Conservation (phyloP, 2,329 filamentous ascomycete species). For the Tympanopsis confertula region DNA sequence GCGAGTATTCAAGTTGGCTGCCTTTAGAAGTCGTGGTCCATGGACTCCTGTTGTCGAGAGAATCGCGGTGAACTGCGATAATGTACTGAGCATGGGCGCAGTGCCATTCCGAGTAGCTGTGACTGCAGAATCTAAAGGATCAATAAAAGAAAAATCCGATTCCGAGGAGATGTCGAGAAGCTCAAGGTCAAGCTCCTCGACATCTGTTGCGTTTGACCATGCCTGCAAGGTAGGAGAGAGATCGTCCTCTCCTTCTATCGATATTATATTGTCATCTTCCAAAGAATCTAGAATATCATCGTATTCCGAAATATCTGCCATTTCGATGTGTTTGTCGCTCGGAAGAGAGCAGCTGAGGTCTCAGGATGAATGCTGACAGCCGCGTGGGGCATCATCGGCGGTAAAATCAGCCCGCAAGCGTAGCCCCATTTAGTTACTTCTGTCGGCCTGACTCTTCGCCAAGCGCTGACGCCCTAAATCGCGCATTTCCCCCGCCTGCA, state of each 20-base stretch:
- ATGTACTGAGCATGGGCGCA: constrained; percentile 10
- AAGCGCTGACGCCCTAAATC: no score
- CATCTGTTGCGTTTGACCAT: neutral
- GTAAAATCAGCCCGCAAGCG: no score
- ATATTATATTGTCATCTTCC: neutral
- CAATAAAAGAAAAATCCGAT: constrained; percentile 5
- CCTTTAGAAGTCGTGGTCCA: constrained; percentile 11
- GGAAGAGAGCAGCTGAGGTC: no score
- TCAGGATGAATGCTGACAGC: no score
- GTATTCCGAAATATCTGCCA: neutral
- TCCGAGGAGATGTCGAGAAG: constrained; percentile 5
- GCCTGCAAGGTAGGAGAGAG: neutral
- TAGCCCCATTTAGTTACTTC: no score
- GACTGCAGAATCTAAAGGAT: constrained; percentile 11
- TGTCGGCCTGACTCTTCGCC: no score
- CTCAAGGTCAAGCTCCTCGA: constrained; percentile 2
- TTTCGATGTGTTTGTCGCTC: no score
- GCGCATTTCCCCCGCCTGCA: neutral
- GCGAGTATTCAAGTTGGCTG: constrained; percentile 9
- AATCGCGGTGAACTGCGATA: constrained; percentile 13
- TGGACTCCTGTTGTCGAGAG: constrained; percentile 13
- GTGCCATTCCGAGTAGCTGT: constrained; percentile 14
- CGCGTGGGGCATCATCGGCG: no score
- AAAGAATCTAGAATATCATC: neutral
- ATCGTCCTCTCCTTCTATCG: neutral